Conservation (phyloP, 495 filamentous ascomycete genomes). For the Trichoderma orchidacearum region DNA sequence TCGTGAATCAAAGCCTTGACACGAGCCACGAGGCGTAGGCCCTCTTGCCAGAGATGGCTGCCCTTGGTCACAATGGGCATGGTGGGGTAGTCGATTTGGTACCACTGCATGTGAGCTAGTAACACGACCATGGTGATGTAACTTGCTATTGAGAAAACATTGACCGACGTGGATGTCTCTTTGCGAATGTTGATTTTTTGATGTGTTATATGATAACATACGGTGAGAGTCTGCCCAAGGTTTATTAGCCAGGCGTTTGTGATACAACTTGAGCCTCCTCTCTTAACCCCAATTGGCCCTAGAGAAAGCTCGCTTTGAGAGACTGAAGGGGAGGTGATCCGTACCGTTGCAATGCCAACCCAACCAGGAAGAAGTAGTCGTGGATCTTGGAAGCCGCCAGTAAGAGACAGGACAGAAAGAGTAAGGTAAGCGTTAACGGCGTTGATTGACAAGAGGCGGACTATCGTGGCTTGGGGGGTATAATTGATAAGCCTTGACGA, state of each 20-base stretch:
- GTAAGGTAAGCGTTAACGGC: constrained; percentile 70
- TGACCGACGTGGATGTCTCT: constrained; percentile 65
- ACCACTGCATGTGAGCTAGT: constrained; percentile 53
- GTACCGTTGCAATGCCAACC: constrained; percentile 70
- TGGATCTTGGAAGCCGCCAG: constrained; percentile 60
- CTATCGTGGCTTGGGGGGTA: constrained; percentile 70
- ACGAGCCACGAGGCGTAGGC: background rate
- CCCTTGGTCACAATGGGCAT: constrained; percentile 48
- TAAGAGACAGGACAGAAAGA: constrained; percentile 64
- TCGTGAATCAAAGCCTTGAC: background rate
- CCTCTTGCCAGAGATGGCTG: constrained; percentile 26
- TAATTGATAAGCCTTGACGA: constrained; percentile 64
- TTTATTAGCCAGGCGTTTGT: too few species aligned
- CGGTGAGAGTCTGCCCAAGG: constrained; percentile 48
- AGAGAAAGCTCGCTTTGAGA: too few species aligned
- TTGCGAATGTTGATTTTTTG: constrained; percentile 70
- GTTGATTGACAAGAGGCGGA: constrained; percentile 70
- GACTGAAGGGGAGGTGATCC: constrained; percentile 8
- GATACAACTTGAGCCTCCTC: too few species aligned
- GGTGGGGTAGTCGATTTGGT: constrained; percentile 46
- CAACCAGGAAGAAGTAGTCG: constrained; percentile 72
- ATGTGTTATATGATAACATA: constrained; percentile 69
- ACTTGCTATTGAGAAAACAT: constrained; percentile 60
- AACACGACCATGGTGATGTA: constrained; percentile 63
- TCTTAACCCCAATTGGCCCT: too few species aligned